Conservation (phyloP, 2,329 filamentous ascomycete species). For the Hypoxylon sp. region DNA sequence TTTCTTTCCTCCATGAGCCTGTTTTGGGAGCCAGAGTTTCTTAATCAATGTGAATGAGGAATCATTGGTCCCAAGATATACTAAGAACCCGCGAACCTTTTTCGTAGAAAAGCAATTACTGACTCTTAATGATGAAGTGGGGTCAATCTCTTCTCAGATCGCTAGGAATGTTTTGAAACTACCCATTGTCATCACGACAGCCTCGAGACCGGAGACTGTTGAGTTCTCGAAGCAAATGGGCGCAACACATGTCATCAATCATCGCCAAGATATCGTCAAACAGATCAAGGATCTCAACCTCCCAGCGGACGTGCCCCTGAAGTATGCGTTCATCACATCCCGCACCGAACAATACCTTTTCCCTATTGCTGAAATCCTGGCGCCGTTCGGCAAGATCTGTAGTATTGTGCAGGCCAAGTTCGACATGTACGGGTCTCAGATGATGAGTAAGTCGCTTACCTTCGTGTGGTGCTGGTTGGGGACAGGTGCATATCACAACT, state of each 20-base stretch:
- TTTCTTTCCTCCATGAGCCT: too few species aligned
- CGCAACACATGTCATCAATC: constrained; percentile 61
- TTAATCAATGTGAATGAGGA: too few species aligned
- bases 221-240: constrained; percentile 59
- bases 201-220: constrained; percentile 59
- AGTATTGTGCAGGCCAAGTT: constrained; percentile 61
- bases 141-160: constrained; percentile 61
- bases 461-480: constrained; percentile 61
- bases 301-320: constrained; percentile 54
- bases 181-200: constrained; percentile 61
- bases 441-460: constrained; percentile 61
- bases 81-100: too few species aligned
- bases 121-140: constrained; percentile 46
- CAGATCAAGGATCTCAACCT: constrained; percentile 57
- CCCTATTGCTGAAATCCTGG: constrained; percentile 57
- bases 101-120: too few species aligned
- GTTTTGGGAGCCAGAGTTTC: too few species aligned
- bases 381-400: constrained; percentile 62
- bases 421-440: constrained; percentile 62
- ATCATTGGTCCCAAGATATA: too few species aligned
- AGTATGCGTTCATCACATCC: constrained; percentile 61
- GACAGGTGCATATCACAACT: constrained; percentile 58
- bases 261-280: constrained; percentile 57
- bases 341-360: constrained; percentile 59
- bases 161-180: constrained; percentile 58